Evolutionary conservation across 2,329 filamentous ascomycete species (phyloP).

Genomic region (Xylaria multiplex): DNA sequence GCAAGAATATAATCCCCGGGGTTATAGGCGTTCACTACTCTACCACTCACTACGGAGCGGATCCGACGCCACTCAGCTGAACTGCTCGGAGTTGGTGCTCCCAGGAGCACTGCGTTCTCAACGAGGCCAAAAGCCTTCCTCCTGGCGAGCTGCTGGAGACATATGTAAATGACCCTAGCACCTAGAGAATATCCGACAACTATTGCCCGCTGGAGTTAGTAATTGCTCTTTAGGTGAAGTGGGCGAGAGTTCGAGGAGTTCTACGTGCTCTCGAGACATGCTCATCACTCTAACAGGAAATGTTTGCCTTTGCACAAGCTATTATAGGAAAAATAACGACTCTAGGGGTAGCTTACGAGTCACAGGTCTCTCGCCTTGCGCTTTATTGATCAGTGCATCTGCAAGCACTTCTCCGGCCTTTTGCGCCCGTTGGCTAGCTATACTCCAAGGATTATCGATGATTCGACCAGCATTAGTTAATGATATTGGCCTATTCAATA

Average conservation of each 20-base stretch:
- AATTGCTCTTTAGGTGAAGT: too few species aligned
- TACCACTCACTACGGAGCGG: conserved; percentile 80
- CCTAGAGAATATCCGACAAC: conserved; percentile 84
- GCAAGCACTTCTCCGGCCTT: conserved; percentile 78
- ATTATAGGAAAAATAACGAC: too few species aligned
- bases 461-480: conserved; percentile 75
- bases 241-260: too few species aligned
- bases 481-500: conserved; percentile 58
- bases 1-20: conserved; percentile 87
- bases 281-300: too few species aligned
- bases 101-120: conserved; percentile 85
- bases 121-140: conserved; percentile 84
- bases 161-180: conserved; percentile 83
- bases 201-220: too few species aligned
- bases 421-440: conserved; percentile 80
- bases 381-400: conserved; percentile 83
- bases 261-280: too few species aligned
- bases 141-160: conserved; percentile 79
- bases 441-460: conserved; percentile 83
- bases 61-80: conserved; percentile 79
- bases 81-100: conserved; percentile 79
- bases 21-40: conserved; percentile 88
- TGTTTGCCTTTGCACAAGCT: too few species aligned
- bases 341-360: conserved; percentile 53
- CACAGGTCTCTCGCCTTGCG: conserved; percentile 84